Conservation (phyloP, 2,329 filamentous ascomycete species). For the Pseudogymnoascus sp. region DNA sequence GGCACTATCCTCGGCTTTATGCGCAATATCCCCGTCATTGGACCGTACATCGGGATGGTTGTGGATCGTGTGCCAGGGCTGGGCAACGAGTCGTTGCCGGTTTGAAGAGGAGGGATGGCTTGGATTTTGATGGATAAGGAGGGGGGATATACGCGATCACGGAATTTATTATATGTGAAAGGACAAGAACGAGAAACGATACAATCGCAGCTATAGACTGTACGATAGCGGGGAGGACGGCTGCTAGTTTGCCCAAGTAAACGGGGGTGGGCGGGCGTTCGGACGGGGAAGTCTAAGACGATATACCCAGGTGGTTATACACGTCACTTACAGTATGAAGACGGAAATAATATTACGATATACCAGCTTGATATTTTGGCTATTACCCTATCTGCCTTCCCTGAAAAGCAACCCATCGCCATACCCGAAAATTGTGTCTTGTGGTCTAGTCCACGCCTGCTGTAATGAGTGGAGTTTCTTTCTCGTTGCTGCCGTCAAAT, state of each 20-base stretch:
- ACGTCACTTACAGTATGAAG: background rate
- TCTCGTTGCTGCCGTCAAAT: background rate
- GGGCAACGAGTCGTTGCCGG: conserved; percentile 68
- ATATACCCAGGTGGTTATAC: conserved; percentile 10
- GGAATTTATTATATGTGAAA: conserved; percentile 6
- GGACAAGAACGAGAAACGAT: conserved; percentile 3
- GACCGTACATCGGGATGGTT: conserved; percentile 69
- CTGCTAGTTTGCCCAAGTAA: background rate
- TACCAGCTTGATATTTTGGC: conserved; percentile 6
- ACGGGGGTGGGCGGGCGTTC: background rate
- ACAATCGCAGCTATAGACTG: conserved; percentile 9
- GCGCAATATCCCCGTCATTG: conserved; percentile 73
- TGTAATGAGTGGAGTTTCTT: background rate
- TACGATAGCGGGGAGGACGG: background rate
- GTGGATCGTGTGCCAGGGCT: conserved; percentile 64
- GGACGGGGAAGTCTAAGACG: conserved; percentile 7
- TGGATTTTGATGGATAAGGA: background rate
- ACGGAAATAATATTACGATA: conserved; percentile 9
- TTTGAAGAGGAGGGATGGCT: conserved; percentile 38
- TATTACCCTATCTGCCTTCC: background rate
- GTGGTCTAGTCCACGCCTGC: background rate
- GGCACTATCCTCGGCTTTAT: conserved; percentile 86
- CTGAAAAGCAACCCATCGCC: background rate
- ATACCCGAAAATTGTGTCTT: background rate
- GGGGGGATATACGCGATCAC: background rate